These are phyloP conservation scores for Arthrobotrys entomopaga DNA, from an alignment of 2,329 filamentous ascomycete genomes.

Conservation along the genomic window DNA sequence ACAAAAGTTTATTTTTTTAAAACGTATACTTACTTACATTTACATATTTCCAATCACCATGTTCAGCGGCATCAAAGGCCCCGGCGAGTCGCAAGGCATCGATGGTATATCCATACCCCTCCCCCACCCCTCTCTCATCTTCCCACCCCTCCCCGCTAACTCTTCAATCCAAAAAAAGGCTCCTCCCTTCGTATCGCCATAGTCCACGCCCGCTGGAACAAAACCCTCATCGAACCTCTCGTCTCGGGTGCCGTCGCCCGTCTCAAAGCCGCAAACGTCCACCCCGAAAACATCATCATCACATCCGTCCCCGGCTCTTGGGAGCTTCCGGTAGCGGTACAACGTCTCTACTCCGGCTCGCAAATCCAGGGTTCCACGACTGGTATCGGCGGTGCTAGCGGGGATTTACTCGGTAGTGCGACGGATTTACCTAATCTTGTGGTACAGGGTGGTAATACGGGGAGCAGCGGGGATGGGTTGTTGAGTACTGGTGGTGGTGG, in stretches of 20 bases:
- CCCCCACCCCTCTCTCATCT: neutral
- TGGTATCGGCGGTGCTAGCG: conserved; percentile 69
- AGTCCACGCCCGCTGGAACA: conserved; percentile 96
- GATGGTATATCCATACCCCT: conserved; percentile 58
- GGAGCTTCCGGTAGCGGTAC: conserved; percentile 90
- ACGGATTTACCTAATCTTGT: conserved; percentile 43
- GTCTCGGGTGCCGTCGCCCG: conserved; percentile 81
- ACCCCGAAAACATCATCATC: conserved; percentile 84
- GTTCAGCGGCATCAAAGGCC: conserved; percentile 59
- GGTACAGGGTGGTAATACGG: conserved; percentile 13
- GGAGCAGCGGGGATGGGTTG: conserved; percentile 59
- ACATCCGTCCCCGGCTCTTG: conserved; percentile 93
- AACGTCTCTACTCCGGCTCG: conserved; percentile 86
- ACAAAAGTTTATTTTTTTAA: no score
- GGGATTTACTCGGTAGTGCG: conserved; percentile 77
- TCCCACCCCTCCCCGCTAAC: neutral
- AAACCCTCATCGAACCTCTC: conserved; percentile 83
- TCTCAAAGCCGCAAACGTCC: conserved; percentile 81
- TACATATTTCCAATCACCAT: conserved; percentile 29
- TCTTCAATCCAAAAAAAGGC: conserved; percentile 62
- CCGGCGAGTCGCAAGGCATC: conserved; percentile 57
- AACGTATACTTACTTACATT: no score
- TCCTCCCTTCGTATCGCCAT: conserved; percentile 87
- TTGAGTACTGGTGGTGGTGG: conserved; percentile 15
- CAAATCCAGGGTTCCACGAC: conserved; percentile 80